Evolutionary conservation across 371 early-diverging fungal genomes (phyloP).

Genomic region (Coemansia sp.): DNA sequence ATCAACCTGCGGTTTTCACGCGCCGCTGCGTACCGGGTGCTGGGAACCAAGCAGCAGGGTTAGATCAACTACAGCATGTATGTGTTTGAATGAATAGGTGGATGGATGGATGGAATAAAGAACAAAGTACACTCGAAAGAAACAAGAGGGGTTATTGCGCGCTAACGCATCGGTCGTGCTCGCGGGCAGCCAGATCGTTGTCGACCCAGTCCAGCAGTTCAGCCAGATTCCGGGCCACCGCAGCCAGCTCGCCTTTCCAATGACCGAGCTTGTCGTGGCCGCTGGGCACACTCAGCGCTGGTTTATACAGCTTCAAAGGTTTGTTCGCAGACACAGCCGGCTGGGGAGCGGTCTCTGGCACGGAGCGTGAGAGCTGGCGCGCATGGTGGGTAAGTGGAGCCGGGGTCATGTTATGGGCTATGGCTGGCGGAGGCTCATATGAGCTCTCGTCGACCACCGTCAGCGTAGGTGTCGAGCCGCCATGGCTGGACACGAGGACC

Average conservation of each 20-base stretch:
- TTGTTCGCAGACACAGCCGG: neutral
- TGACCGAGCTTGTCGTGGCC: neutral
- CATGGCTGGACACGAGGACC: neutral
- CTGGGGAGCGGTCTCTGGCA: neutral
- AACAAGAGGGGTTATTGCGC: neutral
- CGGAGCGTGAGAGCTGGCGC: neutral
- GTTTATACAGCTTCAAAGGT: neutral
- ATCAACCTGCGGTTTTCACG: slow-evolving; percentile 27
- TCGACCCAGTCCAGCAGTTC: slow-evolving; percentile 9
- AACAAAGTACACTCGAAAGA: neutral
- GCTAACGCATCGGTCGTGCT: neutral
- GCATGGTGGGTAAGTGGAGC: neutral
- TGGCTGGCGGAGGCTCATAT: neutral
- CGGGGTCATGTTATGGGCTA: neutral
- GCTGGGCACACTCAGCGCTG: neutral
- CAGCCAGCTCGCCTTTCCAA: slow-evolving; percentile 11
- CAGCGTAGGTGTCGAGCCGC: slow-evolving; percentile 6
- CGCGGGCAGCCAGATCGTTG: neutral
- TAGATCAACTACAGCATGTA: too few relatives aligned
- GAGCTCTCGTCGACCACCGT: slow-evolving; percentile 5
- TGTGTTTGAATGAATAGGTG: too few relatives aligned
- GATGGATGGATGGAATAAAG: too few relatives aligned
- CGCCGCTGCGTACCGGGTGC: slow-evolving; percentile 9
- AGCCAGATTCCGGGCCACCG: slow-evolving; percentile 3
- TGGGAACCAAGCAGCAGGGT: neutral